Percentiles rank a stretch among this genome's conserved stretches.
Evolutionary conservation across 352 stramenopile genomes (phyloP).

Genomic region (Phytophthora megakarya): DNA sequence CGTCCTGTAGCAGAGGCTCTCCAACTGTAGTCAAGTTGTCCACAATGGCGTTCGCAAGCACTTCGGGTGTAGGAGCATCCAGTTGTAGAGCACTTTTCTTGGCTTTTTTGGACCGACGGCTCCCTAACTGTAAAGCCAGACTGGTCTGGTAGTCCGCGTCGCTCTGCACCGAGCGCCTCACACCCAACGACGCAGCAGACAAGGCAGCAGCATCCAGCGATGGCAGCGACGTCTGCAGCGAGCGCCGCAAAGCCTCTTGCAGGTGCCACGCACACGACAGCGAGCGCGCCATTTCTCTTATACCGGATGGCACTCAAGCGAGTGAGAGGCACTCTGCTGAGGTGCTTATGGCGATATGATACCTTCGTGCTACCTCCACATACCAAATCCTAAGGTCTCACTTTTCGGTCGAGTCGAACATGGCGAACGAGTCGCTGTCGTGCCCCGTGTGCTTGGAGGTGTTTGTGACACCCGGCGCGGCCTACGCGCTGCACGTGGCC

Average conservation of each 20-base stretch:
- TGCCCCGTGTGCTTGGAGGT: constrained; percentile 60
- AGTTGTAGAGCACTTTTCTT: not conserved
- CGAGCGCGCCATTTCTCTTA: constrained; percentile 21
- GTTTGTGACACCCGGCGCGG: constrained; percentile 31
- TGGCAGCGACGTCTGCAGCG: constrained; percentile 44
- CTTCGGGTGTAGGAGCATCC: constrained; percentile 29
- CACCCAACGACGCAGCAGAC: constrained; percentile 42
- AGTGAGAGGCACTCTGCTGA: not conserved
- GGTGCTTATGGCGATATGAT: too few species aligned
- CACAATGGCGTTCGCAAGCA: constrained; percentile 47
- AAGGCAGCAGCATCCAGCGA: constrained; percentile 24
- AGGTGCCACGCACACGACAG: constrained; percentile 62
- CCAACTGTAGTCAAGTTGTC: constrained; percentile 22
- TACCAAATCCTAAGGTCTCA: too few species aligned
- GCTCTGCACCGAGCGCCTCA: constrained; percentile 68
- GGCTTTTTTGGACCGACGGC: constrained; percentile 27
- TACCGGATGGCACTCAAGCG: not conserved
- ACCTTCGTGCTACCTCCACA: too few species aligned
- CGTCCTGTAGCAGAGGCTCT: constrained; percentile 35
- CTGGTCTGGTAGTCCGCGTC: constrained; percentile 83
- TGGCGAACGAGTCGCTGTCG: constrained; percentile 31
- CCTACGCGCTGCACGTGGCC: constrained; percentile 64
- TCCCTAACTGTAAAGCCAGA: constrained; percentile 61
- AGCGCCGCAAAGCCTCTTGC: constrained; percentile 47
- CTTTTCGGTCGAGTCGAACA: constrained; percentile 7